Evolutionary conservation across 2,329 filamentous ascomycete species (phyloP).

Genomic region (Aspergillus sp.): DNA sequence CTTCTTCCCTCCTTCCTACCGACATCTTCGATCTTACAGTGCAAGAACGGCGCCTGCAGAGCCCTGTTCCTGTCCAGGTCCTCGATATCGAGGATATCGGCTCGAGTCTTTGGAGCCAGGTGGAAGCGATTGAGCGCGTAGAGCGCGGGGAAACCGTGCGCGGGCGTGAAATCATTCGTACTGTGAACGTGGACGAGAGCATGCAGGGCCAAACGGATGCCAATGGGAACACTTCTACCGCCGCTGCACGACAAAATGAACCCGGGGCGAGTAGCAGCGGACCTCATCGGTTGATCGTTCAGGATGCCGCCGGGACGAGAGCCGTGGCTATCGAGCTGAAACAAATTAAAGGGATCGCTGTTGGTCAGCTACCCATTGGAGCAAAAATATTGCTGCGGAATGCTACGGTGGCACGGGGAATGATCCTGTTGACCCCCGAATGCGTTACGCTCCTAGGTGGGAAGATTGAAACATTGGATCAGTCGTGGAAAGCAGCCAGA

Average conservation of each 20-base stretch:
- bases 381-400: conserved; percentile 73
- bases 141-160: conserved; percentile 51
- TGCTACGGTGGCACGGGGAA: conserved; percentile 66
- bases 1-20: conserved; percentile 51
- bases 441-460: conserved; percentile 76
- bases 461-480: conserved; percentile 78
- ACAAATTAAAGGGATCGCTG: conserved; percentile 61
- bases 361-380: conserved; percentile 65
- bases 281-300: conserved; percentile 76
- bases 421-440: conserved; percentile 71
- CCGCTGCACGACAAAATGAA: conserved; percentile 11
- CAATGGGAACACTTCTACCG: conserved; percentile 10
- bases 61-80: conserved; percentile 73
- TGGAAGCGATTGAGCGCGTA: conserved; percentile 64
- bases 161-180: conserved; percentile 78
- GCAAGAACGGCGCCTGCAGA: conserved; percentile 56
- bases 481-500: conserved; percentile 69
- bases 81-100: conserved; percentile 82
- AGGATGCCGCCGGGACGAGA: conserved; percentile 71
- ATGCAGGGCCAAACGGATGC: conserved; percentile 31
- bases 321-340: conserved; percentile 71
- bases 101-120: conserved; percentile 77
- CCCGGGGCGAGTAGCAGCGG: conserved; percentile 37
- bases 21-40: conserved; percentile 54
- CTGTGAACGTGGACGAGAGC: conserved; percentile 56